Conservation (phyloP, 768 basidiomycete genomes). For the Suillus brevipes region DNA sequence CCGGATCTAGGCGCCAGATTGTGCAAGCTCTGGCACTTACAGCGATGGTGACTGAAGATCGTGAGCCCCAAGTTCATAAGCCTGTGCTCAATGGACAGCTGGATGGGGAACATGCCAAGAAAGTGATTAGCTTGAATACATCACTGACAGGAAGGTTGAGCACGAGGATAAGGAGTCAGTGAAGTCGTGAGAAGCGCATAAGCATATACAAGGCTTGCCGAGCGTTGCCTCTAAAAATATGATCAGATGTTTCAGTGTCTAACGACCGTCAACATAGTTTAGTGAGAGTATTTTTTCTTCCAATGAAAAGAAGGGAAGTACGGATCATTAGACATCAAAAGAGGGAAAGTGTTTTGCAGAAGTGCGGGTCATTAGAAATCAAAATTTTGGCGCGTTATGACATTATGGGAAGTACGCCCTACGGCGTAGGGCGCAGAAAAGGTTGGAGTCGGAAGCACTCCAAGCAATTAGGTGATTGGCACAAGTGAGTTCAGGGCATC, state of each 20-base stretch:
- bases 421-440: neutral
- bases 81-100: neutral
- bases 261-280: neutral
- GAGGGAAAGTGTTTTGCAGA: neutral
- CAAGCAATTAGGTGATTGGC: neutral
- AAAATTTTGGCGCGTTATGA: neutral
- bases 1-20: neutral
- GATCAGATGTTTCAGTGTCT: neutral
- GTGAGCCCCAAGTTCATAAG: neutral
- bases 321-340: neutral
- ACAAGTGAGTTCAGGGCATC: neutral
- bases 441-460: neutral
- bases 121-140: no score
- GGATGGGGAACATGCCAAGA: neutral
- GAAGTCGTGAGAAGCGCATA: neutral
- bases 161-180: neutral
- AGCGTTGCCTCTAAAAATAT: neutral
- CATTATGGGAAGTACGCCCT: neutral
- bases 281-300: neutral
- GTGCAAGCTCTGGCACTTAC: neutral
- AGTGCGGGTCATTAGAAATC: neutral
- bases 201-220: neutral
- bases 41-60: neutral
- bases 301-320: neutral
- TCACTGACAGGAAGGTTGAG: neutral